Conservation (phyloP, 2,329 filamentous ascomycete genomes). For the Xylariaceae sp. region DNA sequence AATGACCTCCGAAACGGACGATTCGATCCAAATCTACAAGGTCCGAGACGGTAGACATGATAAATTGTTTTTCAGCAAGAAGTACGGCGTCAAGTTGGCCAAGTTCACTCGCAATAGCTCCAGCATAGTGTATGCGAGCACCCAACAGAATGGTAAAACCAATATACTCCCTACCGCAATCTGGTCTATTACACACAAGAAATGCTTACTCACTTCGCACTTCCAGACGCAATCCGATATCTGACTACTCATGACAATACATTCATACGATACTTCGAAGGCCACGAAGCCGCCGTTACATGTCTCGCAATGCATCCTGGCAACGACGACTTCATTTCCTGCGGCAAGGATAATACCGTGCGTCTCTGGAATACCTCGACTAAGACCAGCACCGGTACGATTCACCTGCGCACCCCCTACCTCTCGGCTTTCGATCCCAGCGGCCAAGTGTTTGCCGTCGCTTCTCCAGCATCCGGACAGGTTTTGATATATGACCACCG, state of each 20-base stretch:
- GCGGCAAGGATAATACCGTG: conserved; percentile 85
- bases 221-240: conserved; percentile 72
- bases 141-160: conserved; percentile 76
- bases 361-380: conserved; percentile 85
- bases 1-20: conserved; percentile 88
- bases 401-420: conserved; percentile 76
- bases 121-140: conserved; percentile 92
- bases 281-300: conserved; percentile 82
- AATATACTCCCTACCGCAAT: not conserved
- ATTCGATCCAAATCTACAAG: conserved; percentile 93
- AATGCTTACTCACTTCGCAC: not conserved
- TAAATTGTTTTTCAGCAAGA: conserved; percentile 88
- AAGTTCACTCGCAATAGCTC: conserved; percentile 90
- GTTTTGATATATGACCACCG: conserved; percentile 89
- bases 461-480: conserved; percentile 71
- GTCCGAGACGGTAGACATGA: conserved; percentile 85
- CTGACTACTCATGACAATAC: conserved; percentile 92
- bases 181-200: not conserved
- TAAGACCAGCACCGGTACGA: conserved; percentile 72
- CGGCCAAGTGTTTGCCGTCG: conserved; percentile 86
- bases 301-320: conserved; percentile 79
- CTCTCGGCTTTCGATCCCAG: conserved; percentile 90
- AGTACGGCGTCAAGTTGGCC: conserved; percentile 92
- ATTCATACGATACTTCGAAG: conserved; percentile 93
- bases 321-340: conserved; percentile 87